Base-by-base conservation (phyloP, 2,329 filamentous ascomycete genomes). In the Grosmannia clavigera region DNA sequence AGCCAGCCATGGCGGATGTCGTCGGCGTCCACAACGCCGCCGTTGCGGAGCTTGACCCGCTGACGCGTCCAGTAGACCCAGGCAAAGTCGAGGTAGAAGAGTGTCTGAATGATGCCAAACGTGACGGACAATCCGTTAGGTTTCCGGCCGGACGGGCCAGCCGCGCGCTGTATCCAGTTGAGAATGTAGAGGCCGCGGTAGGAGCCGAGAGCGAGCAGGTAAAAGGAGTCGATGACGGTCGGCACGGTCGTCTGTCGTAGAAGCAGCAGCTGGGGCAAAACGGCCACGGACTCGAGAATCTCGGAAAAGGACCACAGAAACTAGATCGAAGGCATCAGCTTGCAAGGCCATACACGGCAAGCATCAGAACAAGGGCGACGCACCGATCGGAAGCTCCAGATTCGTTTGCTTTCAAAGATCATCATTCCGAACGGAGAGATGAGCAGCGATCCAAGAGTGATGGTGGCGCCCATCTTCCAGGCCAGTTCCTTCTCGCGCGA, bases 51-150 rank as follows among this genome's bases (percentile, higher is more conserved):
- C 84, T 96, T 96, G 69, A 97, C 91, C 61, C 92, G 84, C 76
- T 96, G 92, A 64, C 92, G 83, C 12, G 87, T 88, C 76, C 89
- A 96, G 78, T 97, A 97, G 1, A 97, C 91, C 91, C 92, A 96
- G 43, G 90, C 91, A 70, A 97, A 97, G 73, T 97, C 92, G 66
- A 92, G 71, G 72, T 96, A 96, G 52, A 96, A 82, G 1, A 87
- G 85, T 0, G 91, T 96, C 75, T 97, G 92, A 31, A 97, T 78
- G 62, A 95, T 76, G 60, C 92, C 92, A 68, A 95, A 96, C 63
- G 95, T 82, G 69, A 94, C 83, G 9, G 88, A 86, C 11, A 92
- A 82, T 3, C 83, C 79, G 66, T 92, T 86, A 62, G 85, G 84
- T 64, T 78, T 75, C 51, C 75, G 71, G 66, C 83, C 81, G 35